A percentile compares a stretch with the other conserved stretches of the same genome.
Evolutionary conservation across 2,329 filamentous ascomycete genomes (phyloP).

Genomic region (Talaromyces sp.): DNA sequence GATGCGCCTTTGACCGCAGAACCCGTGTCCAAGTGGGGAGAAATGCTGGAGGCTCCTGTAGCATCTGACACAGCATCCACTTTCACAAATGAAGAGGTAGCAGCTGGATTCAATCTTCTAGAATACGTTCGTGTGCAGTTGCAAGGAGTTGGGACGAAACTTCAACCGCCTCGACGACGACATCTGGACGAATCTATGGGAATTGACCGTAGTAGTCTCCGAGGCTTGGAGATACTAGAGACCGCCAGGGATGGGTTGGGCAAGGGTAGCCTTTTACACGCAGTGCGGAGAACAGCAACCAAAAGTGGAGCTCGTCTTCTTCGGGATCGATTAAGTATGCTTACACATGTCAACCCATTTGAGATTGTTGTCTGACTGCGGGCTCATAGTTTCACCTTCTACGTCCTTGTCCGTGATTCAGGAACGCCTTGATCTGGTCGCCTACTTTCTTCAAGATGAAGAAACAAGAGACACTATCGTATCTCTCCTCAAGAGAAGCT

Average conservation of each 20-base stretch:
- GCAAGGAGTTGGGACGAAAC: constrained; percentile 70
- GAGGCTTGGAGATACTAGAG: constrained; percentile 81
- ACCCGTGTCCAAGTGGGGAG: constrained; percentile 62
- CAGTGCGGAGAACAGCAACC: constrained; percentile 83
- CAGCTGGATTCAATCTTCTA: constrained; percentile 75
- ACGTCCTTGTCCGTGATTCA: constrained; percentile 79
- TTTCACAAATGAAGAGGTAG: constrained; percentile 67
- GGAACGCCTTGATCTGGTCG: constrained; percentile 74
- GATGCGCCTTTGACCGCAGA: constrained; percentile 43
- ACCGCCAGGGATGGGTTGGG: constrained; percentile 77
- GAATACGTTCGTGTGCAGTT: constrained; percentile 78
- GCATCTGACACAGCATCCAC: constrained; percentile 48
- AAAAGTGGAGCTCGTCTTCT: constrained; percentile 84
- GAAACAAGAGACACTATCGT: constrained; percentile 67
- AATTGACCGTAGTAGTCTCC: constrained; percentile 88
- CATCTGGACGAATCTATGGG: constrained; percentile 74
- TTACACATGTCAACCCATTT: neutral
- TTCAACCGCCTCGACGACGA: constrained; percentile 76
- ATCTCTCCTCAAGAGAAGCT: constrained; percentile 66
- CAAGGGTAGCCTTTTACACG: constrained; percentile 82
- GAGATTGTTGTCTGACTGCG: constrained; percentile 17
- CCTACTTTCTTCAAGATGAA: constrained; percentile 64
- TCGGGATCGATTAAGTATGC: constrained; percentile 72
- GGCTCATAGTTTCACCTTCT: constrained; percentile 65
- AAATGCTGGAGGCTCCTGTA: constrained; percentile 73